phyloP scores from a whole-genome alignment of 495 filamentous ascomycete species.

The Penicillium soppii region DNA sequence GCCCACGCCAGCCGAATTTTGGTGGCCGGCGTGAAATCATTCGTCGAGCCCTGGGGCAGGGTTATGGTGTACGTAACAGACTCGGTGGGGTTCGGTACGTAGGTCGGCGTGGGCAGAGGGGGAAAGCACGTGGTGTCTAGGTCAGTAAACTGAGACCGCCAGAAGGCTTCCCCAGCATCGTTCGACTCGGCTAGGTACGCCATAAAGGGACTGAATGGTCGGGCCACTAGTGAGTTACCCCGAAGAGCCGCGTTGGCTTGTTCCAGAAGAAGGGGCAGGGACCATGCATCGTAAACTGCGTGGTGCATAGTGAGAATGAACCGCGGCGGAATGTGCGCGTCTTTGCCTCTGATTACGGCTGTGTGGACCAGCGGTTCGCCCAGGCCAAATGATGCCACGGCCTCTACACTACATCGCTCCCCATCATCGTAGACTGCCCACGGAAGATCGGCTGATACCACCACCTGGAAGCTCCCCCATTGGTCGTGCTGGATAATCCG shows the following conservation, averaged over 20 bases:
- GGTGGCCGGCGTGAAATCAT: conserved; percentile 41
- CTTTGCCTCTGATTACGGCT: no score
- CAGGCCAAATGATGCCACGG: background rate
- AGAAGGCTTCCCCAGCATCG: no score
- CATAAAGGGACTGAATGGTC: background rate
- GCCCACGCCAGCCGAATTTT: conserved; percentile 37
- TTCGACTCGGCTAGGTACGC: no score
- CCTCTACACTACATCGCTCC: no score
- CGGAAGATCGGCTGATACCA: no score
- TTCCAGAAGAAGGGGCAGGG: conserved; percentile 48
- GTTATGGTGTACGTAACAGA: background rate
- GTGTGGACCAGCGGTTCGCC: conserved; percentile 8
- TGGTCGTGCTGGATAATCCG: conserved; percentile 23
- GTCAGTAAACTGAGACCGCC: no score
- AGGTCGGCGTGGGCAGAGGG: no score
- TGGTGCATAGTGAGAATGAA: conserved; percentile 56
- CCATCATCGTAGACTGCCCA: no score
- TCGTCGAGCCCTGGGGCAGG: background rate
- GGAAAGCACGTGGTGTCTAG: no score
- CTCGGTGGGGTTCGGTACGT: no score
- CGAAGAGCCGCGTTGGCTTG: conserved; percentile 41
- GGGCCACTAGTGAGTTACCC: background rate
- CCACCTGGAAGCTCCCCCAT: no score
- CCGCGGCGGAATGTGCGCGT: background rate
- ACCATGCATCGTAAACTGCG: conserved; percentile 60